These are phyloP conservation scores for Bipolaris cookei DNA, from an alignment of 2,329 filamentous ascomycete genomes.

Conservation along the genomic window DNA sequence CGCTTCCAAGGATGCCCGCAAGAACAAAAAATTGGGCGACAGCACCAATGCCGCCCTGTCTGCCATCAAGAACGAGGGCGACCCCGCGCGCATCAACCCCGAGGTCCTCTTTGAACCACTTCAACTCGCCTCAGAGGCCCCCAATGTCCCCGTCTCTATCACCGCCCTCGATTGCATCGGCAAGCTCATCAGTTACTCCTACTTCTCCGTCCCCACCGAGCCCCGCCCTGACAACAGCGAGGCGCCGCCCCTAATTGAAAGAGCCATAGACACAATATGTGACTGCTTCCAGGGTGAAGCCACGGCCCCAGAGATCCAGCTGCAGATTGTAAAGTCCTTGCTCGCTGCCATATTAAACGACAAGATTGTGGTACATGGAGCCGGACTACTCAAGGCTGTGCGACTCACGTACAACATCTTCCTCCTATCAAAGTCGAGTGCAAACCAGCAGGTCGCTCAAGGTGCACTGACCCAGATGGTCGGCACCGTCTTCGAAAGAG, in stretches of 20 bases:
- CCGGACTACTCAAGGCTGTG: slow-evolving; percentile 92
- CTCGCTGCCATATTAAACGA: slow-evolving; percentile 95
- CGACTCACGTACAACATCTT: slow-evolving; percentile 99
- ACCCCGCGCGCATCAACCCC: slow-evolving; percentile 81
- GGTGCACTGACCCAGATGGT: slow-evolving; percentile 98
- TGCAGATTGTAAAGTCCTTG: slow-evolving; percentile 97
- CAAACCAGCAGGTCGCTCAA: slow-evolving; percentile 96
- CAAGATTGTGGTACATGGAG: slow-evolving; percentile 97
- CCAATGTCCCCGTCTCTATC: slow-evolving; percentile 84
- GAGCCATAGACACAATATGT: slow-evolving; percentile 98
- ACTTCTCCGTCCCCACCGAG: slow-evolving; percentile 77
- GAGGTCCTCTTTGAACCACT: slow-evolving; percentile 91
- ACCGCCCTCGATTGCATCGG: slow-evolving; percentile 96
- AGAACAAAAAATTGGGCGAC: slow-evolving; percentile 82
- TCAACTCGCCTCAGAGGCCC: slow-evolving; percentile 85
- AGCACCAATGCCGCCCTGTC: slow-evolving; percentile 80
- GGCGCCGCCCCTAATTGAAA: slow-evolving; percentile 82
- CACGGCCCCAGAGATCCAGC: slow-evolving; percentile 87
- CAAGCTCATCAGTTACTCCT: slow-evolving; percentile 98
- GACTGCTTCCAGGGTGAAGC: slow-evolving; percentile 98
- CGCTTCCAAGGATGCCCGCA: slow-evolving; percentile 86
- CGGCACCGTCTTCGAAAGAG: slow-evolving; percentile 94
- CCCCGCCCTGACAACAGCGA: slow-evolving; percentile 45
- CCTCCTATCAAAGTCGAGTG: slow-evolving; percentile 87
- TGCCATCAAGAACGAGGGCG: slow-evolving; percentile 80